Conservation (phyloP, 306 rosid species). For the Urtica urens region DNA sequence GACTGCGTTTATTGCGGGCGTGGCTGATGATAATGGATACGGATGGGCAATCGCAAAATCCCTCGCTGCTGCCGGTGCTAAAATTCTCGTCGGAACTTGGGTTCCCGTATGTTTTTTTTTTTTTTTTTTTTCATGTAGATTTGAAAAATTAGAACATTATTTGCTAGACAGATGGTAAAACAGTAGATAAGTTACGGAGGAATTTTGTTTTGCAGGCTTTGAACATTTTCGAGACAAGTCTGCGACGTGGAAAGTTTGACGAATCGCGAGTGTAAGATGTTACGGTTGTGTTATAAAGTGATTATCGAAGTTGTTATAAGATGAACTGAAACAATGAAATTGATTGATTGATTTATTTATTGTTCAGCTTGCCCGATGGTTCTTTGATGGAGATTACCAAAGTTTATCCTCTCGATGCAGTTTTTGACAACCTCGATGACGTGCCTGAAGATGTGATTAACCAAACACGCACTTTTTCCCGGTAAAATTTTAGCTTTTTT, state of each 20-base stretch:
- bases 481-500: not conserved
- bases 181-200: no score
- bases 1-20: conserved; percentile 93
- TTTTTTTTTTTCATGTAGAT: not conserved
- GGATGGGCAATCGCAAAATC: conserved; percentile 99
- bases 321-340: conserved; percentile 12
- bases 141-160: no score
- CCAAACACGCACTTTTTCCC: conserved; percentile 2
- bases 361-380: conserved; percentile 83
- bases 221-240: conserved; percentile 90
- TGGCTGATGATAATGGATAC: conserved; percentile 92
- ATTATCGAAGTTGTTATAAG: conserved; percentile 12
- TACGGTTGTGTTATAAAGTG: conserved; percentile 1
- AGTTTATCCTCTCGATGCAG: conserved; percentile 92
- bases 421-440: conserved; percentile 72
- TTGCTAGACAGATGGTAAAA: no score
- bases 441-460: conserved; percentile 88
- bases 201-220: conserved; percentile 57
- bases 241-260: conserved; percentile 87
- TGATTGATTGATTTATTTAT: no score
- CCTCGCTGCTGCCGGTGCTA: conserved; percentile 96
- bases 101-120: conserved; percentile 51
- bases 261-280: conserved; percentile 62
- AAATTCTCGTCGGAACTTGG: conserved; percentile 96
- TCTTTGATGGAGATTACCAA: conserved; percentile 82